Base-by-base conservation (phyloP, 2,329 filamentous ascomycete species). In the Sordariomycetes sp. region DNA sequence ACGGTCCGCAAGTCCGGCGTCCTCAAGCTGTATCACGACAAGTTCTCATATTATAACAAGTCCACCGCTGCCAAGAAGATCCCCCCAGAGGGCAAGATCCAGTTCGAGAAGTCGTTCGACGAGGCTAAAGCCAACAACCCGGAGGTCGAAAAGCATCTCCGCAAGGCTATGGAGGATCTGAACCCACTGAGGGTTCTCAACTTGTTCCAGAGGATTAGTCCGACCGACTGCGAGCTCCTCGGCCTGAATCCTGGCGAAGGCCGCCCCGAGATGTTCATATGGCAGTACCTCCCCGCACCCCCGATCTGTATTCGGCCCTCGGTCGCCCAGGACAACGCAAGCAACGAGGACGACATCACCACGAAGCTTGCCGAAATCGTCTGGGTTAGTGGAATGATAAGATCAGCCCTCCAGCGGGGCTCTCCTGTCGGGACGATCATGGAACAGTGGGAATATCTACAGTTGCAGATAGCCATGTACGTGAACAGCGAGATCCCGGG, bases 391-490 rank as follows among this genome's bases (percentile, higher is more conserved):
- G 87, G 87, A 57, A 82, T 95, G 64, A 89, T 99, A 61, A 85
- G 87, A 54, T 87, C 89, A 24, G 89, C 90, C 0, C 71, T 97
- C 17, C 79, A 86, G 60, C 90, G 90, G 63, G 92, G 92, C 10
- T 88, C 91, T 15, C 84, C 90, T 0, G 80, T 99, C 2, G 82
- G 87, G 62, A 95, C 89, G 1, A 88, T 97, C 58, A 95, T 97
- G 85, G 94, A 99, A 68, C 90, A 96, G 64, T 99, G 94, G 94
- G 94, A 99, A 67, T 97, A 92, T 65, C 75, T 99, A 60, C 92
- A 97, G 66, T 79, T 96, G 10, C 91, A 97, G 66, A 88, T 97
- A 60, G 94, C 92, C 60, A 90, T 97, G 79, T 97, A 99, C 68
- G 92, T 99, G 69, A 97, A 99, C 74, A 96, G 91, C 61, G 91